Base-by-base conservation (phyloP, 2,329 filamentous ascomycete species). In the Aureobasidium sp. region DNA sequence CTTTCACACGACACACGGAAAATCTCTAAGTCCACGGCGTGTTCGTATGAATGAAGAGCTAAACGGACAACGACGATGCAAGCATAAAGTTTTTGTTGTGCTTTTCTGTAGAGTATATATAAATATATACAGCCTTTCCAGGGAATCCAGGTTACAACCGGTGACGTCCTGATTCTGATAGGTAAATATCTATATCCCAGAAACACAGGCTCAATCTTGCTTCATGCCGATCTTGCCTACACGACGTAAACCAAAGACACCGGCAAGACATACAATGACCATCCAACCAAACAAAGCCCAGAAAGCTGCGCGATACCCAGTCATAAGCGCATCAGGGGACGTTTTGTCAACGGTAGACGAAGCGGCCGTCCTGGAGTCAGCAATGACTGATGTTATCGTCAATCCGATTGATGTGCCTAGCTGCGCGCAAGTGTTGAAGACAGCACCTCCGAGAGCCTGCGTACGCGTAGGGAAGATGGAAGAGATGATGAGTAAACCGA, bases 381-480 rank as follows among this genome's bases (percentile, higher is more conserved):
- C 75, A 63, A 74, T 73, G 10, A 77, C 73, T 13, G 70, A 75
- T 41, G 66, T 74, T 37, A 73, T 69, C 0, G 74, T 74, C 7
- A 78, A 62, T 3, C 74, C 73, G 5, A 78, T 69, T 27, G 69
- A 69, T 62, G 75, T 75, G 27, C 77, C 74, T 63, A 79, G 69
- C 66, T 79, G 73, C 36, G 74, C 66, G 47, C 76, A 68, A 0
- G 75, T 78, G 59, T 77, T 78, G 68, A 79, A 78, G 0, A 79
- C 77, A 8, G 73, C 76, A 1, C 77, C 77, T 1, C 74, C 77
- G 0, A 79, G 67, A 3, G 69, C 76, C 61, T 80, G 78, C 1
- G 72, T 77, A 32, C 69, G 69, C 0, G 67, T 52, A 0, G 76
- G 74, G 63, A 79, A 78, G 8, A 72, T 72, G 1, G 70, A 70